Evolutionary conservation across 2,329 filamentous ascomycete species (phyloP), one percentile per base, ranked within the genome.

Genomic region (Fonsecaea multimorphosa): DNA sequence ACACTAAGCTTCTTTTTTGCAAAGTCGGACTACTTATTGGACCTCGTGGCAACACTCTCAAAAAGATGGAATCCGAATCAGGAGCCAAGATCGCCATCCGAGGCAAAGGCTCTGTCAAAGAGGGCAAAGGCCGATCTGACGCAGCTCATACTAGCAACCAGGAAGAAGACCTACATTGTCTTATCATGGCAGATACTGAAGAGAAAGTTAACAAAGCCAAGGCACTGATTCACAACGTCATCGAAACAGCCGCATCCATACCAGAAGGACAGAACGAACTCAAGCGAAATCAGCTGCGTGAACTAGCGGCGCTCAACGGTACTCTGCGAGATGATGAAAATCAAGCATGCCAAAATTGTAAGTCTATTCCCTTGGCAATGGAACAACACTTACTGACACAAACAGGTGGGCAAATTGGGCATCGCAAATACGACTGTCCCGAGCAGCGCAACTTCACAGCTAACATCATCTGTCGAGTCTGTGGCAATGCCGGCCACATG

Each of bases 11-110:
- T 78, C 75, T 84, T 88, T 82, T 19, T 81, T 80, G 86, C 90
- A 89, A 97, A 99, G 95, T 99, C 88, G 95, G 95, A 82, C 89
- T 99, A 87, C 93, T 99, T 81, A 99, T 99, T 89, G 95, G 95
- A 82, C 95, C 95, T 82, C 95, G 95, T 94, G 95, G 95, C 82
- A 99, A 99, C 80, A 99, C 95, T 73, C 84, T 99, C 78, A 99
- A 99, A 85, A 99, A 97, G 81, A 99, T 99, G 95, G 95, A 99
- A 80, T 88, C 90, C 76, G 93, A 99, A 82, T 99, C 95, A 64
- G 90, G 90, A 70, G 95, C 95, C 79, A 99, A 99, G 82, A 99
- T 99, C 84, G 95, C 95, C 73, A 99, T 99, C 78, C 94, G 95
- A 81, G 95, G 95, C 84, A 99, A 99, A 83, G 95, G 95, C 78